A percentile compares a stretch with the other conserved stretches of the same genome.
Evolutionary conservation across 2,329 filamentous ascomycete genomes (phyloP).

Genomic region (Aurifilum marmelostoma): DNA sequence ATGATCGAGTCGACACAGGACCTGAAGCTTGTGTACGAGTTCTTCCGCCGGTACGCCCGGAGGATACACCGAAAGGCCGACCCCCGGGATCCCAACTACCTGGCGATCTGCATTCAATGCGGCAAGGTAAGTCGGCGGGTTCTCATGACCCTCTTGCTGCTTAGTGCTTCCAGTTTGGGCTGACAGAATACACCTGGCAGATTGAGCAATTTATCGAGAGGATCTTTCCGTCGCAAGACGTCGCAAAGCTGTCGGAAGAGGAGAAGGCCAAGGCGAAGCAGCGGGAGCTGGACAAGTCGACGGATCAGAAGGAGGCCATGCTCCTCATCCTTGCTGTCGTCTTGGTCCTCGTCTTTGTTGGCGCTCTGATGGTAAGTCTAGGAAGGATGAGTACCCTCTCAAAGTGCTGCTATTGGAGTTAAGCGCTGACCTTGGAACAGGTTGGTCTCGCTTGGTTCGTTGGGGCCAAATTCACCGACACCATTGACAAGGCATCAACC

Average conservation of each 20-base stretch:
- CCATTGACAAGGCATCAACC: conserved; percentile 55
- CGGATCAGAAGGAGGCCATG: conserved; percentile 60
- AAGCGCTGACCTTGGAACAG: conserved; percentile 48
- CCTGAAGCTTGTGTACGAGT: conserved; percentile 75
- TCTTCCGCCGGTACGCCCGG: conserved; percentile 77
- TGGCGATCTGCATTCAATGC: conserved; percentile 89
- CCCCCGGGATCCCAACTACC: conserved; percentile 87
- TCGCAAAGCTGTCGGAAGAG: conserved; percentile 57
- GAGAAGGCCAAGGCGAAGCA: conserved; percentile 39
- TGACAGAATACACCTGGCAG: conserved; percentile 47
- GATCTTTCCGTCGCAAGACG: conserved; percentile 83
- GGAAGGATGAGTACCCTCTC: conserved; percentile 9
- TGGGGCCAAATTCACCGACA: conserved; percentile 81
- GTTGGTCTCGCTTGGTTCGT: conserved; percentile 76
- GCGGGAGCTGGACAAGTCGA: conserved; percentile 43
- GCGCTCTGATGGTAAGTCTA: conserved; percentile 74
- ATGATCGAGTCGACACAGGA: conserved; percentile 96
- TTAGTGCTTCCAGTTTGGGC: conserved; percentile 25
- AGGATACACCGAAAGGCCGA: conserved; percentile 93
- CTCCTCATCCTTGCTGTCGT: conserved; percentile 71
- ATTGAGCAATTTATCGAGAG: conserved; percentile 95
- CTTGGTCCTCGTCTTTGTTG: conserved; percentile 70
- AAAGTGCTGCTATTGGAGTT: conserved; percentile 16
- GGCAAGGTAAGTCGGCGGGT: conserved; percentile 64
- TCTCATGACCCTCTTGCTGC: not conserved